phyloP scores from a whole-genome alignment of 2,329 filamentous ascomycete genomes.

The Clarireedia monteithiana region DNA sequence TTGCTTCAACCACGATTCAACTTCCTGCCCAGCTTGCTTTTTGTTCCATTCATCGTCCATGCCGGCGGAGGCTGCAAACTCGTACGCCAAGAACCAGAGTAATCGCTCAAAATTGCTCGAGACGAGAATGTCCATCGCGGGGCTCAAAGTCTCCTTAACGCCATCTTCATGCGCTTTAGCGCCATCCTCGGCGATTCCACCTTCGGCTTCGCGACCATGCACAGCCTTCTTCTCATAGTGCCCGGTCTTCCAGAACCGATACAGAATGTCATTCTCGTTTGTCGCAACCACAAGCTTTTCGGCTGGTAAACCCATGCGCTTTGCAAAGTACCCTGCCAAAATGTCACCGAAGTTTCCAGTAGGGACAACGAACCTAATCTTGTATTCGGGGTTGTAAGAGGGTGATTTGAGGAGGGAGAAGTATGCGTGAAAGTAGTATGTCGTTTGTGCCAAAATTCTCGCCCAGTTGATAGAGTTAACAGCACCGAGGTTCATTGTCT shows the following conservation, averaged over 20 bases:
- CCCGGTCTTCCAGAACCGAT: conserved; percentile 89
- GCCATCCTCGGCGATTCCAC: conserved; percentile 46
- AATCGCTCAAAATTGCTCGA: conserved; percentile 95
- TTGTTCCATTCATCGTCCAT: conserved; percentile 60
- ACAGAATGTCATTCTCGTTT: conserved; percentile 95
- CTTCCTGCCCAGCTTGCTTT: conserved; percentile 66
- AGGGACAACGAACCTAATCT: conserved; percentile 79
- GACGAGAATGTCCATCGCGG: conserved; percentile 96
- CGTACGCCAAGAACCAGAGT: conserved; percentile 84
- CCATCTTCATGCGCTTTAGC: conserved; percentile 58
- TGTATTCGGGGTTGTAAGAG: conserved; percentile 55
- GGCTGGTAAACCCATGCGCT: conserved; percentile 78
- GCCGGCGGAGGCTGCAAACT: conserved; percentile 50
- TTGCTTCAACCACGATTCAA: conserved; percentile 68
- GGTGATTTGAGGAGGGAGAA: conserved; percentile 64
- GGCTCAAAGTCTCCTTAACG: conserved; percentile 85
- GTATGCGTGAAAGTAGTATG: conserved; percentile 95
- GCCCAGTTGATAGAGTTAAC: conserved; percentile 98
- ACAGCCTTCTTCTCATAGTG: conserved; percentile 79
- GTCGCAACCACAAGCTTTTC: conserved; percentile 89
- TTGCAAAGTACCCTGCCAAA: conserved; percentile 86
- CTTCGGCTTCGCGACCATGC: conserved; percentile 47
- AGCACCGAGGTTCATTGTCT: conserved; percentile 74
- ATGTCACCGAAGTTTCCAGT: conserved; percentile 98
- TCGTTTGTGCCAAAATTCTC: conserved; percentile 90